phyloP scores from a whole-genome alignment of 2,329 filamentous ascomycete species.

The Arachnopeziza araneosa region DNA sequence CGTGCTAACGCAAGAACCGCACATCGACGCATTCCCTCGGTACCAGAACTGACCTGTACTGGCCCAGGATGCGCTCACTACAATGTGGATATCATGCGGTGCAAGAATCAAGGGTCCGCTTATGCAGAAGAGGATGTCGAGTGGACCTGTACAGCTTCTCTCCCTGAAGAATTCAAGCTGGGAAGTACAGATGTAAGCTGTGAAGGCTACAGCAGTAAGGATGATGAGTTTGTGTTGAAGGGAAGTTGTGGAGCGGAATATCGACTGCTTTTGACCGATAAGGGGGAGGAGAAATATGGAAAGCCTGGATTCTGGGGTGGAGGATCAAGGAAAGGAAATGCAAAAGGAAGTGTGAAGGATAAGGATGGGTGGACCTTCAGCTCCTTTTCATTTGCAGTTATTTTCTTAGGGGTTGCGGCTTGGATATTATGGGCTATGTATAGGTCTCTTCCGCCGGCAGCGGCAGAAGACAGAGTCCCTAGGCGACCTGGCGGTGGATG shows the following conservation, averaged over 20 bases:
- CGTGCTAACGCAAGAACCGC: slow-evolving; percentile 62
- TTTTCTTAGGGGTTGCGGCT: slow-evolving; percentile 54
- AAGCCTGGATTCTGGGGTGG: slow-evolving; percentile 18
- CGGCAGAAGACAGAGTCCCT: slow-evolving; percentile 28
- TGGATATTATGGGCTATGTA: slow-evolving; percentile 59
- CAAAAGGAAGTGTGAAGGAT: slow-evolving; percentile 1
- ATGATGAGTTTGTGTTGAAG: slow-evolving; percentile 82
- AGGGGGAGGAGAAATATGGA: slow-evolving; percentile 66
- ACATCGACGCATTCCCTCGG: slow-evolving; percentile 67
- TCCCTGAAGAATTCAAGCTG: slow-evolving; percentile 61
- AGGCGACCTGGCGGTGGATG: slow-evolving; percentile 30
- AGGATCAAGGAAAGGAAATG: not conserved
- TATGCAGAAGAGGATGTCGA: slow-evolving; percentile 79
- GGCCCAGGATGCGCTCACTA: slow-evolving; percentile 48
- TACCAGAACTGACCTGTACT: slow-evolving; percentile 77
- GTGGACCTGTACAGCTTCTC: slow-evolving; percentile 73
- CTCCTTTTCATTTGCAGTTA: slow-evolving; percentile 49
- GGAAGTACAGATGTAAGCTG: slow-evolving; percentile 87
- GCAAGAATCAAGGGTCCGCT: slow-evolving; percentile 75
- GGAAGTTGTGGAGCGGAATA: slow-evolving; percentile 95
- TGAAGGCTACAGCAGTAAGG: slow-evolving; percentile 72
- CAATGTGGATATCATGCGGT: slow-evolving; percentile 77
- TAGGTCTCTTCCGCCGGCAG: slow-evolving; percentile 15
- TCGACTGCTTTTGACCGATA: slow-evolving; percentile 68
- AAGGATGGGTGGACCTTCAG: slow-evolving; percentile 29